phyloP scores from a whole-genome alignment of 1,284 basidiomycete species.

The Cutaneotrichosporon sp. region DNA sequence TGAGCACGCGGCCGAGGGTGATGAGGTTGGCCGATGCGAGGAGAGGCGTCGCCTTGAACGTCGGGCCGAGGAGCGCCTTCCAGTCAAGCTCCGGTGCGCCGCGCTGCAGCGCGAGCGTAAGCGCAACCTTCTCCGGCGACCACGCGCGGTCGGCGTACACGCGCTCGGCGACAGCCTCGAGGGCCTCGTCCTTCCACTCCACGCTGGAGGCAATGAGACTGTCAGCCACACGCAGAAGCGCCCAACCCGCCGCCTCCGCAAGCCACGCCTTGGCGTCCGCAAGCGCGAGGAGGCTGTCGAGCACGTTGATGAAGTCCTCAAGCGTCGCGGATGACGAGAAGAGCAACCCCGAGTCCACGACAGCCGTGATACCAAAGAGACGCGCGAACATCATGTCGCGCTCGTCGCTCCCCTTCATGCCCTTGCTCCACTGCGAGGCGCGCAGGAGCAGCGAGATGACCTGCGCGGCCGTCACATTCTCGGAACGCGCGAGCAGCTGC shows the following conservation, averaged over 20 bases:
- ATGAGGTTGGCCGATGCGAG: conserved; percentile 66
- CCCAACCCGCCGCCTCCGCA: conserved; percentile 87
- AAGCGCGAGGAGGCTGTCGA: conserved; percentile 67
- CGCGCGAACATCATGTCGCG: conserved; percentile 89
- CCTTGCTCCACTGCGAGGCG: conserved; percentile 65
- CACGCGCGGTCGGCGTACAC: conserved; percentile 65
- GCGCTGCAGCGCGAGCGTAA: conserved; percentile 64
- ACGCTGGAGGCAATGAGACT: conserved; percentile 62
- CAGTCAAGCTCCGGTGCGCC: conserved; percentile 61
- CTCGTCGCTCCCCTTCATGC: conserved; percentile 84
- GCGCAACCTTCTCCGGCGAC: conserved; percentile 84
- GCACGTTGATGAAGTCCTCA: conserved; percentile 63
- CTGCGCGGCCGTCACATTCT: conserved; percentile 73
- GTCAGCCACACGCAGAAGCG: conserved; percentile 65
- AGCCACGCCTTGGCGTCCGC: conserved; percentile 88
- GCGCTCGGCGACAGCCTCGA: conserved; percentile 58
- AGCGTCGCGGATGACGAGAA: conserved; percentile 63
- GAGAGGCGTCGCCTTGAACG: conserved; percentile 74
- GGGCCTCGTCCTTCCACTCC: conserved; percentile 70
- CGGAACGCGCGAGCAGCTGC: conserved; percentile 76
- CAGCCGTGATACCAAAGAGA: conserved; percentile 79
- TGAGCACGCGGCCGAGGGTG: conserved; percentile 73
- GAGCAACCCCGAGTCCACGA: conserved; percentile 77
- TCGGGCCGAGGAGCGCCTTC: conserved; percentile 66
- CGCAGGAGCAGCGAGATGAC: conserved; percentile 71